These are phyloP conservation scores for Marasmius oreades DNA, from an alignment of 1,284 basidiomycete species.

Conservation along the genomic window DNA sequence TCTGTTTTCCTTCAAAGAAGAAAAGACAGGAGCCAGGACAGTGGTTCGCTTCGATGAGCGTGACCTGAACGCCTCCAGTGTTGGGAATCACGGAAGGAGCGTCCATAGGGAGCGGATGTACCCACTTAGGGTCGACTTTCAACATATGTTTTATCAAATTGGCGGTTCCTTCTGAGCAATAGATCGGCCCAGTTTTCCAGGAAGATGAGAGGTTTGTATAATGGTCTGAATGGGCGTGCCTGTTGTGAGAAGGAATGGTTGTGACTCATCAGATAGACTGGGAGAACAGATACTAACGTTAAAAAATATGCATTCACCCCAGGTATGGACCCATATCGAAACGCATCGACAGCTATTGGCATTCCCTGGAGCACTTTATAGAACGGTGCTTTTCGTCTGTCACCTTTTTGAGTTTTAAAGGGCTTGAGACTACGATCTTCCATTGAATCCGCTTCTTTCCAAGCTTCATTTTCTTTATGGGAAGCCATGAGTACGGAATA, in stretches of 20 bases:
- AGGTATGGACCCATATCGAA: constrained; percentile 89
- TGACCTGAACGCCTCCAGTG: constrained; percentile 85
- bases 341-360: constrained; percentile 96
- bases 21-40: constrained; percentile 95
- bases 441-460: constrained; percentile 71
- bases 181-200: constrained; percentile 92
- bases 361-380: constrained; percentile 97
- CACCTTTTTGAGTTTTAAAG: constrained; percentile 48
- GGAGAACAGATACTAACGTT: constrained; percentile 49
- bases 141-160: constrained; percentile 91
- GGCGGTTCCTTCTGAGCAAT: constrained; percentile 90
- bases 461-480: constrained; percentile 74
- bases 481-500: constrained; percentile 85
- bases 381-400: constrained; percentile 80
- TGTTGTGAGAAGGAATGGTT: constrained; percentile 25
- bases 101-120: constrained; percentile 84
- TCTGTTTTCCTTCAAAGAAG: constrained; percentile 90
- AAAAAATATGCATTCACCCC: constrained; percentile 87
- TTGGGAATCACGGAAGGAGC: constrained; percentile 71
- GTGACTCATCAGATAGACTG: constrained; percentile 10
- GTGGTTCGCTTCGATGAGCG: constrained; percentile 96
- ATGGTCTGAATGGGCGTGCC: constrained; percentile 93
- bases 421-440: constrained; percentile 48
- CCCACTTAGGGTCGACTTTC: constrained; percentile 83
- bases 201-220: constrained; percentile 86